A percentile compares a stretch with the other conserved stretches of the same genome.
These are phyloP conservation scores for Epichloe aotearoae DNA, from an alignment of 2,329 filamentous ascomycete genomes.

Conservation along the genomic window DNA sequence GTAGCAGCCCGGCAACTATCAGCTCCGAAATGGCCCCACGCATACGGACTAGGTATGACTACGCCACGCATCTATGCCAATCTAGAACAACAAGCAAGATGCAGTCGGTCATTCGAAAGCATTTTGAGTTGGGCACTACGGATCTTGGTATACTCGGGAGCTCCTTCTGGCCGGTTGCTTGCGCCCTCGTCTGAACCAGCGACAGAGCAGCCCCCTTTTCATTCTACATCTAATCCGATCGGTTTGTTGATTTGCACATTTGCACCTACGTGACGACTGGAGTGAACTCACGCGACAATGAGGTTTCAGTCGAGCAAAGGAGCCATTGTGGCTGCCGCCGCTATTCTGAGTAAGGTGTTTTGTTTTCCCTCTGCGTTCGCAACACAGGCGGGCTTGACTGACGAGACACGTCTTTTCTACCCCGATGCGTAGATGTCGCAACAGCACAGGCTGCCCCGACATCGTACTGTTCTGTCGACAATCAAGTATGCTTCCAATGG, in stretches of 20 bases:
- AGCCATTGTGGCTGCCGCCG: neutral
- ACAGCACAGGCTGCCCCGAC: conserved; percentile 14
- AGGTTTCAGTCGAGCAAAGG: neutral
- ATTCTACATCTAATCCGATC: too few relatives aligned
- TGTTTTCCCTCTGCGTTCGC: too few relatives aligned
- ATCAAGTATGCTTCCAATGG: conserved; percentile 39
- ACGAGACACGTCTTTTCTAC: neutral
- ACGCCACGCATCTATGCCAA: neutral
- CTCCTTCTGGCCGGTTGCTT: too few relatives aligned
- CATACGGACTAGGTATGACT: neutral
- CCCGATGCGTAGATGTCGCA: conserved; percentile 9
- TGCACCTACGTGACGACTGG: too few relatives aligned
- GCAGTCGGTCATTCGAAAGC: too few relatives aligned
- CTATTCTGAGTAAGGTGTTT: neutral
- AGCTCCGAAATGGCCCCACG: neutral
- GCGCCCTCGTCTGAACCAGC: too few relatives aligned
- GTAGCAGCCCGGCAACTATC: too few relatives aligned
- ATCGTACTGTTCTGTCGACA: conserved; percentile 27
- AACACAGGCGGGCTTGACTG: neutral
- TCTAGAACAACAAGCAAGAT: neutral
- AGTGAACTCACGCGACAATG: neutral
- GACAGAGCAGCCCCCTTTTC: too few relatives aligned
- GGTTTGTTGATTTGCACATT: too few relatives aligned
- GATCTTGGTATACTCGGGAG: too few relatives aligned
- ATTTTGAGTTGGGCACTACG: too few relatives aligned